Base-by-base conservation (phyloP, 352 stramenopile genomes). In the Phytophthora hybrid region DNA sequence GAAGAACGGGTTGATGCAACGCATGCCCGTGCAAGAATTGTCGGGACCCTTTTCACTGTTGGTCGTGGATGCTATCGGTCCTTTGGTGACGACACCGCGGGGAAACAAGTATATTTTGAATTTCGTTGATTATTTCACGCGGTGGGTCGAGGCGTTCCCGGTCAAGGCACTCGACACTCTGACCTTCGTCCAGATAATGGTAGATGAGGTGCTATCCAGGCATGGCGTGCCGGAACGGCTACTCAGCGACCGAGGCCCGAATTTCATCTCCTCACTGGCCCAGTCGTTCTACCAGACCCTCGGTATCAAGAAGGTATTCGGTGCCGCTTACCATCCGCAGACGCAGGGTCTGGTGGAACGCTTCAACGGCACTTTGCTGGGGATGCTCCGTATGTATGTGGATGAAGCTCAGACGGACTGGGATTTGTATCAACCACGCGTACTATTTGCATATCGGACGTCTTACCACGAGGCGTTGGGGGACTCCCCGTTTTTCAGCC, bases 381-480 rank as follows among this genome's bases (percentile, higher is more conserved):
- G 23, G 23, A 26, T 26, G 23, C 23, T 26, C 23, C 23, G 23
- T 3, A 26, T 26, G 0, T 26, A 26, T 3, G 23, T 26, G 1
- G 23, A 3, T 26, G 19, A 62, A 34, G 19, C 59, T 1, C 59
- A 66, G 32, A 37, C 18, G 5, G 59, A 66, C 19, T 66, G 59
- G 59, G 59, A 66, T 4, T 11, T 66, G 1, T 65, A 65, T 21
- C 32, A 58, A 16, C 23, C 46, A 0, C 4, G 46, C 0, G 55
- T 65, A 0, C 8, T 71, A 4, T 65, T 72, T n/a, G 65, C 23
- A 16, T 72, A 72, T 39, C 0, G 39, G 16, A 72, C 66, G 13
- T 26, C 65, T 0, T 66, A 60, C 1, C 47, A 72, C 5, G 65
- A 72, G 9, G 32, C 47, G 0, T 8, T 72, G 0, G 65, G 65